A percentile compares a stretch with the other conserved stretches of the same genome.
Conservation (phyloP, 345 rosid genomes). For the Populus nigra region DNA sequence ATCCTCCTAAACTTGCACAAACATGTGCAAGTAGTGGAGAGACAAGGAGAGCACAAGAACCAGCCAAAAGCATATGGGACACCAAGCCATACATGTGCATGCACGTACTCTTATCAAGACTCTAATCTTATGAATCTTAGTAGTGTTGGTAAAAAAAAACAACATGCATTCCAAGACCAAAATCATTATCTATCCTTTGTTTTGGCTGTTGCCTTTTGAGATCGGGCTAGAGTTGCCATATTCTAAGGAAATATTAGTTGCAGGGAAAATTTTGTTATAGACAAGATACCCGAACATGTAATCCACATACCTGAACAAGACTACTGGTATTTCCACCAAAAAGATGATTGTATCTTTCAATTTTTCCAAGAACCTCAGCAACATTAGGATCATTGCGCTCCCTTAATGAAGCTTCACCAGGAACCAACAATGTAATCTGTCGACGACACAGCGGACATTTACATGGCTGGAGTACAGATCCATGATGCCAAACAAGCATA, state of each 20-base stretch:
- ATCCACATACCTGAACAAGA: slow-evolving; percentile 58
- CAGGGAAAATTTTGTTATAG: background rate
- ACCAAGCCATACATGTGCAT: too few species aligned
- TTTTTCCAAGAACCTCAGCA: slow-evolving; percentile 45
- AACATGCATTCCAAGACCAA: background rate
- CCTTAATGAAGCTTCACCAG: slow-evolving; percentile 53
- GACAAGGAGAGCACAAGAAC: too few species aligned
- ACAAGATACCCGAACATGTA: background rate
- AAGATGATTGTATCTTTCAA: slow-evolving; percentile 69
- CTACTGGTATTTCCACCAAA: slow-evolving; percentile 55
- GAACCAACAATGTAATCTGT: slow-evolving; percentile 71
- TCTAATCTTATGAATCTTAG: too few species aligned
- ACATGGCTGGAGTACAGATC: slow-evolving; percentile 65
- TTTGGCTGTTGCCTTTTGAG: background rate
- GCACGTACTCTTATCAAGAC: too few species aligned
- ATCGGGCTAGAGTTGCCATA: background rate
- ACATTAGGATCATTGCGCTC: slow-evolving; percentile 42
- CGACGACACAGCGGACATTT: slow-evolving; percentile 92
- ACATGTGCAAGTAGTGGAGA: too few species aligned
- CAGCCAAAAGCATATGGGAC: too few species aligned
- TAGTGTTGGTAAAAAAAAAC: background rate
- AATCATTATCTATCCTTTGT: background rate
- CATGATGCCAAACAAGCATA: slow-evolving; percentile 83
- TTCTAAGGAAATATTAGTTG: background rate
- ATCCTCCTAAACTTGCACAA: background rate